Conservation (phyloP, 805 yeast species). For the Zygoascus biomembranicola region DNA sequence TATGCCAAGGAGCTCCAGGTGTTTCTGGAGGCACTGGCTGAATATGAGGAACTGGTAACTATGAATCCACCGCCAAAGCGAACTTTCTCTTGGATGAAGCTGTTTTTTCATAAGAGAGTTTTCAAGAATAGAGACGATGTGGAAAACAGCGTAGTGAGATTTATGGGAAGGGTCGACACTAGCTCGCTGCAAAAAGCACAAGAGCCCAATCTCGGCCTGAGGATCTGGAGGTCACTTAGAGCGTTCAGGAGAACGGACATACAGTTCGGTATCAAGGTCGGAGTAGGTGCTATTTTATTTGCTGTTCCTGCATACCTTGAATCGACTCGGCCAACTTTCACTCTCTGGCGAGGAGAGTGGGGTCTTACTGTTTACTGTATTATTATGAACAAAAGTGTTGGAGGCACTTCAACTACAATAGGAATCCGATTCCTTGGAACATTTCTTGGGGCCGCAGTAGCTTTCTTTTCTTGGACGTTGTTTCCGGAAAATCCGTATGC, state of each 20-base stretch:
- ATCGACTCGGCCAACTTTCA: slow-evolving; percentile 44
- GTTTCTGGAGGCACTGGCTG: slow-evolving; percentile 39
- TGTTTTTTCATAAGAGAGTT: slow-evolving; percentile 35
- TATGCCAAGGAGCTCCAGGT: slow-evolving; percentile 49
- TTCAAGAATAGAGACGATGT: background rate
- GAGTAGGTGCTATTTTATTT: slow-evolving; percentile 61
- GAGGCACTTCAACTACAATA: slow-evolving; percentile 73
- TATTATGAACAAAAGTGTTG: slow-evolving; percentile 77
- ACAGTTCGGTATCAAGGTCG: slow-evolving; percentile 73
- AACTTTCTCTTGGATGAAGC: slow-evolving; percentile 45
- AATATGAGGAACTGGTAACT: slow-evolving; percentile 26
- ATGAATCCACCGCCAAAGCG: slow-evolving; percentile 9
- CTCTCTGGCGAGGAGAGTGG: slow-evolving; percentile 76
- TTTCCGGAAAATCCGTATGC: slow-evolving; percentile 48
- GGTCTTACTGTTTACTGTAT: slow-evolving; percentile 72
- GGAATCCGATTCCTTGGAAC: slow-evolving; percentile 53
- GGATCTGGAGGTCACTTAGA: slow-evolving; percentile 35
- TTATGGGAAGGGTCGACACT: slow-evolving; percentile 1
- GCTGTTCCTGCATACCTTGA: slow-evolving; percentile 62
- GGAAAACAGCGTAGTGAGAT: slow-evolving; percentile 2
- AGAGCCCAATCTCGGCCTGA: slow-evolving; percentile 14
- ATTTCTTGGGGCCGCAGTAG: slow-evolving; percentile 56
- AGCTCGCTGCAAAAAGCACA: slow-evolving; percentile 23
- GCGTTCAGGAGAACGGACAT: slow-evolving; percentile 56
- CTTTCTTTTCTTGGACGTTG: slow-evolving; percentile 50